phyloP scores from a whole-genome alignment of 2,329 filamentous ascomycete genomes.

The Cadophora sp. region DNA sequence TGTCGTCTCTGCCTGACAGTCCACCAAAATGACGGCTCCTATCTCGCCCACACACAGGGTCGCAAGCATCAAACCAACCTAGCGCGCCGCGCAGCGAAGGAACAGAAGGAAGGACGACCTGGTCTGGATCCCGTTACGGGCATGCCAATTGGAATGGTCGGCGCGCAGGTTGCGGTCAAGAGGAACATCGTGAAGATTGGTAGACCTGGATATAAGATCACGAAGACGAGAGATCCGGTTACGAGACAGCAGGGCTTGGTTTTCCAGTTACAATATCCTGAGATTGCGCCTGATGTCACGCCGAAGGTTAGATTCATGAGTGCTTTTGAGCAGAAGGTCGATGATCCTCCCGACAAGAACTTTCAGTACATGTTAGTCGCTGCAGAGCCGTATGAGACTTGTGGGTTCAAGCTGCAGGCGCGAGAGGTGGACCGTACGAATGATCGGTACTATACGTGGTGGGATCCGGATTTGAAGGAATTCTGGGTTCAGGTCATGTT shows the following conservation, averaged over 20 bases:
- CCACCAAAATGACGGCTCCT: conserved; percentile 98
- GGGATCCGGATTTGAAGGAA: conserved; percentile 93
- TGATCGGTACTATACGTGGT: conserved; percentile 91
- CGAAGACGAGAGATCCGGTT: conserved; percentile 88
- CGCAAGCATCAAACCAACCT: conserved; percentile 99
- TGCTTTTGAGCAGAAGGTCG: conserved; percentile 93
- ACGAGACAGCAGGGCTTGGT: conserved; percentile 88
- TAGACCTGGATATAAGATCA: conserved; percentile 95
- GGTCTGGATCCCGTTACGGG: conserved; percentile 71
- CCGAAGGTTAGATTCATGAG: conserved; percentile 97
- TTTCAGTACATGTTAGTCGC: conserved; percentile 96
- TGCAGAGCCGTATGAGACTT: conserved; percentile 97
- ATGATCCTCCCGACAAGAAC: conserved; percentile 88
- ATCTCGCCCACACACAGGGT: conserved; percentile 97
- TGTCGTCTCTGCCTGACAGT: conserved; percentile 96
- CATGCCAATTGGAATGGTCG: conserved; percentile 77
- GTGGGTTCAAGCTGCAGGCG: conserved; percentile 93
- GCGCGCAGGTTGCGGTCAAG: conserved; percentile 65
- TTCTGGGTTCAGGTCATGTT: conserved; percentile 99
- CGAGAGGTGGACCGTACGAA: conserved; percentile 90
- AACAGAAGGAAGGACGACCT: conserved; percentile 84
- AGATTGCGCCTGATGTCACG: conserved; percentile 76
- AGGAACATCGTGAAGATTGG: conserved; percentile 94
- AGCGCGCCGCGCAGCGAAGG: conserved; percentile 91
- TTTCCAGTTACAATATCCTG: conserved; percentile 96